Evolutionary conservation across 495 filamentous ascomycete genomes (phyloP), one percentile per base, ranked within the genome.

Genomic region (Annulohypoxylon stygium): DNA sequence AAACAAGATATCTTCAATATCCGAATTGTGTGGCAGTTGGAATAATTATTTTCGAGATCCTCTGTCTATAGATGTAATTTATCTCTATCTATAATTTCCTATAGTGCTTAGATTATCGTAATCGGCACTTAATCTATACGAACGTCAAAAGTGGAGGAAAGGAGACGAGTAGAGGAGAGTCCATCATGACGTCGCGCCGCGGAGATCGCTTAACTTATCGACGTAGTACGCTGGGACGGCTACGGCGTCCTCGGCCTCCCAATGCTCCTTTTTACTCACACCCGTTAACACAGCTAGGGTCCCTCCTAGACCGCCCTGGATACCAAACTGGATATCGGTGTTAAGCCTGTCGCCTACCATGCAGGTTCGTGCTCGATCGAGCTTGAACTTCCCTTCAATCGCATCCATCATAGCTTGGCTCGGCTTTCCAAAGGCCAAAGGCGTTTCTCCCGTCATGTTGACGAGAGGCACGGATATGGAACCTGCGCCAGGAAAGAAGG

Each of bases 381-480:
- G 92, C 62, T 88, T 84, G 78, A 98, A 97, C 81, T 95, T 97
- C 36, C 95, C 95, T 85, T 98, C 95, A 76, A 99, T 92, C 6
- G 97, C 93, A 82, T 98, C 95, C 96, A 99, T 97, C 96, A 99
- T 98, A 10, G 94, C 95, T 84, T 97, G 93, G 72, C 93, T 97
- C 4, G 96, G 97, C 81, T 99, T 99, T 9, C 96, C 96, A 50
- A 98, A 81, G 5, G 93, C 89, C 37, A 93, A 77, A 1, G 95
- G 94, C 75, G 91, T 83, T 81, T 88, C 76, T 5, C 87, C 90
- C 9, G 75, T 83, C 90, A 95, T 95, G 79, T 91, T 91, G 48
- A 90, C 85, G 59, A 99, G 80, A 5, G 95, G 93, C 51, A 92
- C 89, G 57, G 90, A 90, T 70, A 94, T 91, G 8, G 92, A 88